phyloP scores from a whole-genome alignment of 495 filamentous ascomycete species.

The Neurospora sp. region DNA sequence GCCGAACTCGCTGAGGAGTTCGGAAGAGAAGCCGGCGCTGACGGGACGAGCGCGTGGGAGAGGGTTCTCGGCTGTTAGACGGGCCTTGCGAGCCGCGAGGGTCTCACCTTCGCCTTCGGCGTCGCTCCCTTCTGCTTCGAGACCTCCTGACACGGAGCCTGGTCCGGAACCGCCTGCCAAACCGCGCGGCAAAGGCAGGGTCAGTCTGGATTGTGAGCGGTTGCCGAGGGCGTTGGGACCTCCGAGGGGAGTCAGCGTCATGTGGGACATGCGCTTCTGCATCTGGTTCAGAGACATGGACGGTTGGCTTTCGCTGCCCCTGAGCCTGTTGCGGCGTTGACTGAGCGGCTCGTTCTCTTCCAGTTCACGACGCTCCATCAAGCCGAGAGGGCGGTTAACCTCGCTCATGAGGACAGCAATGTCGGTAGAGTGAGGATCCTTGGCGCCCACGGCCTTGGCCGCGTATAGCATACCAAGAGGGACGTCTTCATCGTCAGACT shows the following conservation, averaged over 20 bases:
- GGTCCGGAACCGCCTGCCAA: constrained; percentile 6
- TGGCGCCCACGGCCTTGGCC: constrained; percentile 39
- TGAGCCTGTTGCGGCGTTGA: constrained; percentile 63
- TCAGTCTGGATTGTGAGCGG: constrained; percentile 18
- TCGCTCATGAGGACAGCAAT: constrained; percentile 39
- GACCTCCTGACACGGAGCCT: background rate
- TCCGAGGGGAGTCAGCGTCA: constrained; percentile 22
- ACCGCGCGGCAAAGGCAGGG: constrained; percentile 7
- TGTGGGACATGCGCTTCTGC: constrained; percentile 32
- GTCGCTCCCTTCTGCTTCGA: constrained; percentile 18
- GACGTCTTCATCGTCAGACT: constrained; percentile 57
- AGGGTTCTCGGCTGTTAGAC: constrained; percentile 48
- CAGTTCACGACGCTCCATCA: constrained; percentile 73
- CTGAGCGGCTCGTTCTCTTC: constrained; percentile 91
- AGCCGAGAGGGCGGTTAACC: constrained; percentile 58
- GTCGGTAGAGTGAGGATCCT: constrained; percentile 28
- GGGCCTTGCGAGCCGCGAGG: constrained; percentile 59
- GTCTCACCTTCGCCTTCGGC: constrained; percentile 67
- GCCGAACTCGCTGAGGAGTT: constrained; percentile 65
- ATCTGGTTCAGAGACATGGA: constrained; percentile 12
- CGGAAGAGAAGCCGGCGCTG: constrained; percentile 67
- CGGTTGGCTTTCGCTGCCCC: constrained; percentile 36
- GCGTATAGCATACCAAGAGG: constrained; percentile 75
- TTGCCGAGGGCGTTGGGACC: constrained; percentile 1
- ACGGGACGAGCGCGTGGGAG: constrained; percentile 47